A percentile compares a stretch with the other conserved stretches of the same genome.
Conservation (phyloP, 1,284 basidiomycete species). For the Trametes versicolor region DNA sequence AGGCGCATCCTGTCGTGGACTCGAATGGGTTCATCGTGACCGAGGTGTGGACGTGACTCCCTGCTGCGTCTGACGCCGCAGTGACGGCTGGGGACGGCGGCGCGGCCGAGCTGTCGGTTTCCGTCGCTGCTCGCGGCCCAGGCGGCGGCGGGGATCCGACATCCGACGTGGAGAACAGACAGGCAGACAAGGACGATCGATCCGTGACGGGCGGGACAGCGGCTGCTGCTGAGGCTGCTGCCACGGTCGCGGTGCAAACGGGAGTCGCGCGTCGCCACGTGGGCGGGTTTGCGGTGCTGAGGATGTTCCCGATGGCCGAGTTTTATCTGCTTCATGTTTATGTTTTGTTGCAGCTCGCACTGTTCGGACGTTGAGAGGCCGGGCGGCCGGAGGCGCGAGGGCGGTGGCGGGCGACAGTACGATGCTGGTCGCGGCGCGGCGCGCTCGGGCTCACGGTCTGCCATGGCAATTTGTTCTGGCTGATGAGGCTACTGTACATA, state of each 20-base stretch:
- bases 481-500: conserved; percentile 13
- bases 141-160: conserved; percentile 12
- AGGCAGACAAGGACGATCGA: conserved; percentile 19
- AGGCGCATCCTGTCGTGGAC: conserved; percentile 40
- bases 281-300: conserved; percentile 50
- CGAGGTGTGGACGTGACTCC: conserved; percentile 35
- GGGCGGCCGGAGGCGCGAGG: background rate
- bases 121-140: background rate
- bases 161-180: conserved; percentile 15
- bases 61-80: conserved; percentile 18
- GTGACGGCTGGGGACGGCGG: conserved; percentile 23
- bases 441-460: conserved; percentile 12
- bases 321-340: conserved; percentile 64
- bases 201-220: conserved; percentile 24
- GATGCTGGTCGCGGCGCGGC: conserved; percentile 4
- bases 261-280: conserved; percentile 49
- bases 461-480: conserved; percentile 27
- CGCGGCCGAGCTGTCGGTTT: conserved; percentile 32
- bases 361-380: conserved; percentile 29
- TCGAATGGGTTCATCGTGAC: conserved; percentile 10
- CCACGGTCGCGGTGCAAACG: conserved; percentile 16
- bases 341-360: conserved; percentile 46
- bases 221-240: conserved; percentile 8
- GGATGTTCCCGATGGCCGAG: conserved; percentile 54
- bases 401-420: conserved; percentile 3